Evolutionary conservation across 2,329 filamentous ascomycete species (phyloP), one percentile per base, ranked within the genome.

Genomic region (Talaromyces sp.): DNA sequence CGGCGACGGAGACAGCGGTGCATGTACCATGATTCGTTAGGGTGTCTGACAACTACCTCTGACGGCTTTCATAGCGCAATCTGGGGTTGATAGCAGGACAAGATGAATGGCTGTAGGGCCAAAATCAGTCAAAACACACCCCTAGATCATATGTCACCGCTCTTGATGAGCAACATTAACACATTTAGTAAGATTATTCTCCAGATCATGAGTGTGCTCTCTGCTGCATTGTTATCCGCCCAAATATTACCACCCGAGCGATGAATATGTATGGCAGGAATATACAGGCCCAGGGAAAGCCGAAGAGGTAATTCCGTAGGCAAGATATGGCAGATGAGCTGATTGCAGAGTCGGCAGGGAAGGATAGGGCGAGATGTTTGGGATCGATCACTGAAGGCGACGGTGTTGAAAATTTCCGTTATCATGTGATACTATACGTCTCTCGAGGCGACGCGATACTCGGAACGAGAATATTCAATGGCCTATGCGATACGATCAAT

Each of bases 91-190:
- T 27, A 27, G 27, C 27, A 27, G 27, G 3, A 27, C 27, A 27
- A 27, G 27, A 27, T 27, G 27, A 80, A 33, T 89, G 86, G 86
- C 73, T 89, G 54, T 78, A 81, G 11, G 76, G 81, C 45, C 82
- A 84, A 72, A 85, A 56, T 77, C 86, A 64, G 85, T 88, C 3
- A 6, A 6, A 27, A 27, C 3, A 3, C 27, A 27, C 6, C 6
- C 27, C 27, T 27, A 27, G 27, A 27, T 27, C 27, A 27, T 89
- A 87, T 70, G 70, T 86, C 3, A 83, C 84, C 50, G 85, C 84
- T 83, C 1, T 73, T 87, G 22, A 82, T 83, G 64, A 84, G 82
- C 11, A 88, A 88, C 71, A 81, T 86, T 65, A 81, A 80, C 0
- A 81, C 85, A 70, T 77, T 78, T 0, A 85, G 85, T 3, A 81